Base-by-base conservation (phyloP, 108 stramenopile genomes). In the Pseudonitzschia multiseries region DNA sequence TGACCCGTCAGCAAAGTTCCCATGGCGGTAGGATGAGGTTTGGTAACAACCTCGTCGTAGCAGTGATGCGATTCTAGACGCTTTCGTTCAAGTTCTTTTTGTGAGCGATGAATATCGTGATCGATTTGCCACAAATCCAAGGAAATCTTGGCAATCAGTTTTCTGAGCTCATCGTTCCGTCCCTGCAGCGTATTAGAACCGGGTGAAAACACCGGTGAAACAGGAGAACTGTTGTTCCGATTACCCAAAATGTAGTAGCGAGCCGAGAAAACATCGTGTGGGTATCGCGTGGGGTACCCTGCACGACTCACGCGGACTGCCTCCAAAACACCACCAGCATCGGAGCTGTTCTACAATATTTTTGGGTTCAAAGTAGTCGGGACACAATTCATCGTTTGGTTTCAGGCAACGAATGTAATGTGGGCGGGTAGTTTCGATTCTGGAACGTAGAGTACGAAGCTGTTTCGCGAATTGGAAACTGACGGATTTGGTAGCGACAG, bases 241-340 rank as follows among this genome's bases (percentile, higher is more conserved):
- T 89, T 81, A 6, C 85, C 90, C 27, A 94, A 70, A 42, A 94
- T 90, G 67, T 92, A 86, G 77, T 94, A 92, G 0, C 93, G 84
- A 8, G 90, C 88, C 44, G 76, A 66, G 69, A 90, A 91, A 2
- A 90, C 79, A 22, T 90, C 87, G 56, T 94, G 93, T 21, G 90
- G 84, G 68, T 91, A 91, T 29, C 98, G 94, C 12, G 96, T 96
- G 15, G 98, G 97, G 74, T 96, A 99, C 14, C 97, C 98, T 20
- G 94, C 92, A 32, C 96, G 87, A 57, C 93, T 95, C n/a, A 98
- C 97, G 1, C 97, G 84, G 21, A 99, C 98, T 42, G 98, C 97
- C 75, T 98, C 97, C 33, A 99, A 73, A 0, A 99, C 97, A 70
- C 98, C 97, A 68, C 94, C 94, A 72, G n/a, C 93, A 98, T 44